Conservation (phyloP, 1,139 yeast species). For the Yamadazyma diospyri region DNA sequence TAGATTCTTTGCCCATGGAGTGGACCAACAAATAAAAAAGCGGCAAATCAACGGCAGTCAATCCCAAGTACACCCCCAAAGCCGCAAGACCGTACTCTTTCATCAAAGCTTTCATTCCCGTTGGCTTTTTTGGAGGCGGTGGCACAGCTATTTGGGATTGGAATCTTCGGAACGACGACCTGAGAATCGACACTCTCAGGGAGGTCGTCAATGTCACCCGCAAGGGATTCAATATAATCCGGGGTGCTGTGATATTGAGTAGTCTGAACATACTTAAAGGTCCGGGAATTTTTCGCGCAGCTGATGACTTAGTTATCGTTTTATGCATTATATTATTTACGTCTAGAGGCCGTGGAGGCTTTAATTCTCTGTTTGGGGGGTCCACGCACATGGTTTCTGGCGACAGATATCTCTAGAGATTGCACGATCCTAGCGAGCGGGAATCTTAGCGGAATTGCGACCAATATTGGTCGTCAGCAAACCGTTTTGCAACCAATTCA, state of each 20-base stretch:
- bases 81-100: slow-evolving; percentile 92
- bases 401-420: too few species aligned
- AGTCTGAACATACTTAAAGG: slow-evolving; percentile 1
- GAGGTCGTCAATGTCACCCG: background rate
- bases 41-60: slow-evolving; percentile 76
- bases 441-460: slow-evolving; percentile 42
- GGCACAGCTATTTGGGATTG: slow-evolving; percentile 15
- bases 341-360: too few species aligned
- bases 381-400: too few species aligned
- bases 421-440: too few species aligned
- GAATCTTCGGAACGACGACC: slow-evolving; percentile 14
- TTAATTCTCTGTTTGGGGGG: too few species aligned
- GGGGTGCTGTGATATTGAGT: slow-evolving; percentile 1
- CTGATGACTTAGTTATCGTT: too few species aligned
- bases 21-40: slow-evolving; percentile 80
- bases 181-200: background rate
- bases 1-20: slow-evolving; percentile 77
- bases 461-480: slow-evolving; percentile 72
- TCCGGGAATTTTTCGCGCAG: too few species aligned
- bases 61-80: slow-evolving; percentile 72
- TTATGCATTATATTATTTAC: too few species aligned
- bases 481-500: slow-evolving; percentile 57
- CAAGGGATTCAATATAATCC: slow-evolving; percentile 2
- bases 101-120: slow-evolving; percentile 65
- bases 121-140: slow-evolving; percentile 25